Evolutionary conservation across 768 basidiomycete species (phyloP), one percentile per base, ranked within the genome.

Genomic region (Rhizopogon vulgaris): DNA sequence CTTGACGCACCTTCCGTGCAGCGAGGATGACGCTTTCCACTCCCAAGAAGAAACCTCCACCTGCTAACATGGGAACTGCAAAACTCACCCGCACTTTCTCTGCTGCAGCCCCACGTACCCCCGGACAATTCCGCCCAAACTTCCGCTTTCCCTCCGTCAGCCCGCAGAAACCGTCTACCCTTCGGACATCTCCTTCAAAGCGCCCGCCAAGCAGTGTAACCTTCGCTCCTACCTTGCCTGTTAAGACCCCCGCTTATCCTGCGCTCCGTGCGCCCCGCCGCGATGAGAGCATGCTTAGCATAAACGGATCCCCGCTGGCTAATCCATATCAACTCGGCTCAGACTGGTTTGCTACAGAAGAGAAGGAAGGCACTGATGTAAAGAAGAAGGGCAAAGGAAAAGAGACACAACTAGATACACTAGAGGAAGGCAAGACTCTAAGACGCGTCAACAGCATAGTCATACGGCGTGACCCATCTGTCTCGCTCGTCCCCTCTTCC

Each of bases 231-330:
- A 66, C 74, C 6, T 77, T 78, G 15, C 71, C 69, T 18, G 65
- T 69, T 39, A 67, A 72, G 49, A 69, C 67, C 7, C 72, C 70
- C 55, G 68, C 57, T 51, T 78, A 61, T 56, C 69, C 76, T 15
- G 63, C 75, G 4, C 71, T 84, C 42, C 82, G 89, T 24, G 73
- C 84, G 63, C 85, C 87, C 10, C 79, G 85, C 38, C 79, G 75
- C 56, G 81, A 89, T 60, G 90, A 93, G 66, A 82, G 75, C 60
- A 80, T 91, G 79, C 74, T 91, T 46, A 88, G 88, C 60, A 67
- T 86, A 17, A 92, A 93, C 54, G 90, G 90, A 4, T 90, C 87
- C 0, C 90, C 90, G 0, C 74, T 92, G 15, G 80, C 83, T 15
- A 90, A 90, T 63, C 88, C 89, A 1, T 86, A 84, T 60, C 74